Percentiles rank a stretch among this genome's conserved stretches.
phyloP scores from a whole-genome alignment of 2,329 filamentous ascomycete species.

The Neoscytalidium dimidiatum region DNA sequence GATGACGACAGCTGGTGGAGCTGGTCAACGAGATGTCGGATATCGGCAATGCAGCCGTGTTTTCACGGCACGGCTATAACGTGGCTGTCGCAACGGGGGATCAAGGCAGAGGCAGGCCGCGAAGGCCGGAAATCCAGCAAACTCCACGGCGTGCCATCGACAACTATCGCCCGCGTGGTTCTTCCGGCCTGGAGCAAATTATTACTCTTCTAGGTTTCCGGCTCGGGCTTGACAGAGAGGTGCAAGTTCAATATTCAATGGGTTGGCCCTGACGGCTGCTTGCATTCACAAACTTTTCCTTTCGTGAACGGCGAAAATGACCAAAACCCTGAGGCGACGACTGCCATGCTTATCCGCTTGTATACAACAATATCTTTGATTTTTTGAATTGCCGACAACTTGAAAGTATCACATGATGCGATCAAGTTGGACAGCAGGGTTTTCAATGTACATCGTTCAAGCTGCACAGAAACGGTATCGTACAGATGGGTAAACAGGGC shows the following conservation, averaged over 20 bases:
- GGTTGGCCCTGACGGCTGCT: too few relatives aligned
- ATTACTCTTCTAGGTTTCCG: too few relatives aligned
- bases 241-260: too few relatives aligned
- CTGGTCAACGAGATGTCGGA: not conserved
- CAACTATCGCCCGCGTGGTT: too few relatives aligned
- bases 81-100: not conserved
- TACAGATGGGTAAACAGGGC: not conserved
- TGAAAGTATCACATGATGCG: not conserved
- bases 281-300: too few relatives aligned
- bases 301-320: too few relatives aligned
- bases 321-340: too few relatives aligned
- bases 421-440: not conserved
- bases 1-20: not conserved
- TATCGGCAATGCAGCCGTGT: not conserved
- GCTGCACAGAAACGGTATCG: not conserved
- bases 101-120: not conserved
- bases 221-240: too few relatives aligned
- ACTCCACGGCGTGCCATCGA: not conserved
- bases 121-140: not conserved
- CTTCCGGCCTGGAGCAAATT: too few relatives aligned
- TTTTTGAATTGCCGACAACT: not conserved
- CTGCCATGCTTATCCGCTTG: too few relatives aligned
- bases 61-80: not conserved
- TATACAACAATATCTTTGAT: not conserved
- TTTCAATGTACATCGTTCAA: not conserved